Base-by-base conservation (phyloP, 2,329 filamentous ascomycete genomes). In the Pseudocercospora ulei region DNA sequence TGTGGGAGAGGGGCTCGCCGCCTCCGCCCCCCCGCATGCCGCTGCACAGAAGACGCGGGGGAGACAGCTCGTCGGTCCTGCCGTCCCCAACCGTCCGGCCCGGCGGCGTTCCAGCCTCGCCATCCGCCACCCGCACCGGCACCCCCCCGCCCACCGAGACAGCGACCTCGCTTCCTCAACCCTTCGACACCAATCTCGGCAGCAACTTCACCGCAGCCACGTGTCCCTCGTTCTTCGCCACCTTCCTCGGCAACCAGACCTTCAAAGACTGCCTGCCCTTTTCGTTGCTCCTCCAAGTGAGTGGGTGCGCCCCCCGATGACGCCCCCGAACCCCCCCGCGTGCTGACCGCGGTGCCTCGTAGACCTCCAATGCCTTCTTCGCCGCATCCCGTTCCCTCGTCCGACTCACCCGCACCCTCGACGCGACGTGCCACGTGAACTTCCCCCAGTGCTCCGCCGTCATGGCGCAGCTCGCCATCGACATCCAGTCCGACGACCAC, bases 331-430 rank as follows among this genome's bases (percentile, higher is more conserved):
- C 19, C 5, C 7, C 7, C 11, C 17, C 13, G 26, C n/a, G 12
- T 34, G 7, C 26, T 47, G 19, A 7, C 25, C 6, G 20, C 11
- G 30, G 33, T 41, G 18, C 39, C 31, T 11, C 13, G 9, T 59
- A 93, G 77, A 85, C 82, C 46, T 95, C 88, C 6, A 74, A 71
- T 35, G 76, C 76, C 25, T 94, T 95, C 65, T 96, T 96, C 66
- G 68, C 84, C 39, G 78, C 79, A 11, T 72, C 80, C 46, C 79
- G 75, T 56, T 81, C 82, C 3, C 68, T 80, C 22, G 68, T 82
- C 34, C 71, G 72, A 51, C 81, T 88, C 43, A 83, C 85, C 1
- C 75, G 76, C 45, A 78, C 82, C 12, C 75, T 98, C 35, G 82
- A 94, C 51, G 74, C 76, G 9, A 75, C 84, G 6, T 98, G 90